Base-by-base conservation (phyloP, 805 yeast species). In the Lipomyces starkeyi region DNA sequence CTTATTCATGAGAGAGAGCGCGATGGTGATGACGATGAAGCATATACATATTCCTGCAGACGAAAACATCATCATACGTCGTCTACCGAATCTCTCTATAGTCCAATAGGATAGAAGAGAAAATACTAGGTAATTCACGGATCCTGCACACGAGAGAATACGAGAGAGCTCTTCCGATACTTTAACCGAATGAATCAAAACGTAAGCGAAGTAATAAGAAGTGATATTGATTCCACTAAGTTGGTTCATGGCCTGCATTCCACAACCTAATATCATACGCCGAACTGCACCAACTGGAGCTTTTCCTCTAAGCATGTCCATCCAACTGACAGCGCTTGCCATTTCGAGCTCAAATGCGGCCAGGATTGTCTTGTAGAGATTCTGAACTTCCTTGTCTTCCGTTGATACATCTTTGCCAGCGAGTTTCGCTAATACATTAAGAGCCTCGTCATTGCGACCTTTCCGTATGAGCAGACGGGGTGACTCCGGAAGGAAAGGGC, bases 401-500 rank as follows among this genome's bases (percentile, higher is more conserved):
- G n/a, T n/a, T n/a, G n/a, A n/a, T n/a, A n/a, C n/a, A n/a, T n/a
- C n/a, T n/a, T n/a, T n/a, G 35, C 35, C 35, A 34, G 9, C 9
- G 9, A 34, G 35, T 9, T 8, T 9, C 6, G 35, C 35, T 8
- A 34, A 8, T 34, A 34, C 9, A 1, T 34, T 9, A 9, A 7
- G 9, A 34, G 9, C 35, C 35, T 34, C 35, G 6, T 34, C 35
- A 34, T 5, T 34, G 8, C 4, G 35, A 34, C 8, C 35, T 4
- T 34, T 4, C 35, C 85, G 85, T 32, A 91, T 88, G 69, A 80
- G 85, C 79, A 80, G 90, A 74, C 96, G 83, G 43, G 96, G 95
- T 55, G 90, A 84, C 75, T 91, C 96, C 25, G 95, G 93, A 58
- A 91, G 80, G 70, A 87, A 83, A 59, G 84, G 76, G 37, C 94